Conservation (phyloP, 2,329 filamentous ascomycete genomes). For the Fusarium multiceps region DNA sequence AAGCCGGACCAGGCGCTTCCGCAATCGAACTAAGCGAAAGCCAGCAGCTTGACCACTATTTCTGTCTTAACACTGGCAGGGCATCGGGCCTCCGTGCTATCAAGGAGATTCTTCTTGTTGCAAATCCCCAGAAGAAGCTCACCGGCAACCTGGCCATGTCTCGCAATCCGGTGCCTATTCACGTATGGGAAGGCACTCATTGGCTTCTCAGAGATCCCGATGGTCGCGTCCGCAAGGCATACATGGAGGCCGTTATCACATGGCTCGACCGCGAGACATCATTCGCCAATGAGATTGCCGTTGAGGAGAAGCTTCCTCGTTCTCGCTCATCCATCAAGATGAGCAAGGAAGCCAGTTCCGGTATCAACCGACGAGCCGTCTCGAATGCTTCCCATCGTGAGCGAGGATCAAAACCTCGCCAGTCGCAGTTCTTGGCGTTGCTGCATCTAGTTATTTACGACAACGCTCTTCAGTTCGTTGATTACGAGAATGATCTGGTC, state of each 20-base stretch:
- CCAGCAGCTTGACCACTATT: conserved; percentile 63
- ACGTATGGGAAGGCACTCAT: conserved; percentile 96
- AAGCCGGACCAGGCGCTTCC: conserved; percentile 51
- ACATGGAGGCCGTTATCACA: conserved; percentile 82
- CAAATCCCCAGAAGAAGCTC: conserved; percentile 74
- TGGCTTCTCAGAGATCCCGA: conserved; percentile 88
- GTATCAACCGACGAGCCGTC: conserved; percentile 69
- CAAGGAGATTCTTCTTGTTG: conserved; percentile 83
- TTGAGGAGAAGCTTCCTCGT: conserved; percentile 64
- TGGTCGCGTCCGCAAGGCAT: conserved; percentile 82
- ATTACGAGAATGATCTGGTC: conserved; percentile 78
- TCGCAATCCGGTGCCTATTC: conserved; percentile 79
- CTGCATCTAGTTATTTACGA: conserved; percentile 93
- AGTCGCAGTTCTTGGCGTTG: conserved; percentile 81
- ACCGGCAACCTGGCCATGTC: conserved; percentile 72
- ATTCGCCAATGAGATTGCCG: conserved; percentile 70
- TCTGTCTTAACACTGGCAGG: conserved; percentile 66
- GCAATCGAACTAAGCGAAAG: conserved; percentile 57
- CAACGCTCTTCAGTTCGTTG: conserved; percentile 78
- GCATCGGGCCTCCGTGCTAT: conserved; percentile 79
- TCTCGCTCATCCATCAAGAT: conserved; percentile 58
- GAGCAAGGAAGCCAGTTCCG: conserved; percentile 53
- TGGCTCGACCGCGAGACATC: conserved; percentile 89
- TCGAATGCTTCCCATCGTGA: conserved; percentile 75
- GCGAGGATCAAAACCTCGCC: conserved; percentile 60